Percentiles rank a stretch among this genome's conserved stretches.
phyloP scores from a whole-genome alignment of 306 rosid species.

The Nissolia schottii region DNA sequence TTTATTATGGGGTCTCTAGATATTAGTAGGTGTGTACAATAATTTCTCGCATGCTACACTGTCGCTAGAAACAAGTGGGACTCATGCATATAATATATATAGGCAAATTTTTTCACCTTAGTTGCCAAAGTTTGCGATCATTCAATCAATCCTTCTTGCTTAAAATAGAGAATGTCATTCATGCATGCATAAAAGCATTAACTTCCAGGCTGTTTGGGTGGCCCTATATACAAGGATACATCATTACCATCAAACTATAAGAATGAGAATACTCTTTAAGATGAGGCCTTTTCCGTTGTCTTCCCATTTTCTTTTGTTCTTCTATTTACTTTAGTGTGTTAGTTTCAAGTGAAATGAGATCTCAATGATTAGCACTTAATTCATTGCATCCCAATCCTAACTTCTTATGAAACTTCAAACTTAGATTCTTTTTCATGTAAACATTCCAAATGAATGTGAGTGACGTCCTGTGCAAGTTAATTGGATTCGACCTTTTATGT shows the following conservation, averaged over 20 bases:
- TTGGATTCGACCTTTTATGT: not conserved
- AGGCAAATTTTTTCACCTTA: not conserved
- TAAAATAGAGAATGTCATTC: not conserved
- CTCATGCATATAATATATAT: not conserved
- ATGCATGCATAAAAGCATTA: conserved; percentile 10
- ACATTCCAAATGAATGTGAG: not conserved
- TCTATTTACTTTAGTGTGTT: not conserved
- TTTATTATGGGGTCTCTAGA: no score
- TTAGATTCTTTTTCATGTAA: not conserved
- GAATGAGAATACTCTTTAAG: not conserved
- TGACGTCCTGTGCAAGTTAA: not conserved
- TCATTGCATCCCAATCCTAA: not conserved
- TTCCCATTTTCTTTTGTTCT: not conserved
- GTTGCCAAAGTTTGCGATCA: not conserved
- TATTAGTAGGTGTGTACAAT: no score
- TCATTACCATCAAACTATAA: not conserved
- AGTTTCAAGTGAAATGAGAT: not conserved
- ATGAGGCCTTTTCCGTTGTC: not conserved
- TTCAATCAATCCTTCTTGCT: not conserved
- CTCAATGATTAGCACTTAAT: not conserved
- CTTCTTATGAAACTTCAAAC: not conserved
- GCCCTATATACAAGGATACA: not conserved
- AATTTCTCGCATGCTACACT: not conserved
- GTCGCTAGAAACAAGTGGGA: not conserved
- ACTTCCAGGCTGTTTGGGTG: not conserved